Base-by-base conservation (phyloP, 1,139 yeast genomes). In the Yamadazyma conglobata region DNA sequence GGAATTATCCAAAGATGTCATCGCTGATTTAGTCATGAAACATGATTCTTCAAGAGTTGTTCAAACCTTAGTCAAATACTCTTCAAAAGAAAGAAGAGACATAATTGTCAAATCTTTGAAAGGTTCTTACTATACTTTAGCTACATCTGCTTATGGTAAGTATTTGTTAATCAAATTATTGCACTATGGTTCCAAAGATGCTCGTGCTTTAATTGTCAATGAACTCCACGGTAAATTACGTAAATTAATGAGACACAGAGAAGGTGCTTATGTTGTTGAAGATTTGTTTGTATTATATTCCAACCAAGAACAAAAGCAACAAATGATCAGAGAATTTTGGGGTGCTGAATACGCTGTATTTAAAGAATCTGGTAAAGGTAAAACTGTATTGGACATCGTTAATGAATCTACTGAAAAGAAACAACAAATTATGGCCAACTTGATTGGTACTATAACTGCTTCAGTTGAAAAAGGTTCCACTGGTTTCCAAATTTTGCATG, bases 201-300 rank as follows among this genome's bases (percentile, higher is more conserved):
- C 89, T 2, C 74, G 95, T 47, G 80, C 77, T 33, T 50, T 75
- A 22, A 84, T 91, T 35, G 73, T 89, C 35, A 73, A 82, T 51
- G 96, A 87, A 60, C 70, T 91, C 41, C 95, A 88, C 52, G 97
- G 97, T 31, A 82, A 82, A 48, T 75, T 87, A 48, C 72, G 96
- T 56, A 89, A 87, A 58, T 70, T 91, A 43, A 88, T 91, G 93
- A 80, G 94, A 69, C 97, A 91, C 60, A 82, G 83, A 62, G 97
- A 91, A 69, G 98, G 97, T 61, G 97, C 97, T n/a, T 88, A 91
- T 51, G 97, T 91, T 23, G 89, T 89, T 42, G 97, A 91, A 62
- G 98, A 91, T 67, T 72, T 88, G 48, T 91, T 71, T 55, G 86
- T 88, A 17, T 77, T 88, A 43, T 91, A 89, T 57, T 77, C 96